phyloP scores from a whole-genome alignment of 2,329 filamentous ascomycete genomes.

The Hirsutella minnesotensis region DNA sequence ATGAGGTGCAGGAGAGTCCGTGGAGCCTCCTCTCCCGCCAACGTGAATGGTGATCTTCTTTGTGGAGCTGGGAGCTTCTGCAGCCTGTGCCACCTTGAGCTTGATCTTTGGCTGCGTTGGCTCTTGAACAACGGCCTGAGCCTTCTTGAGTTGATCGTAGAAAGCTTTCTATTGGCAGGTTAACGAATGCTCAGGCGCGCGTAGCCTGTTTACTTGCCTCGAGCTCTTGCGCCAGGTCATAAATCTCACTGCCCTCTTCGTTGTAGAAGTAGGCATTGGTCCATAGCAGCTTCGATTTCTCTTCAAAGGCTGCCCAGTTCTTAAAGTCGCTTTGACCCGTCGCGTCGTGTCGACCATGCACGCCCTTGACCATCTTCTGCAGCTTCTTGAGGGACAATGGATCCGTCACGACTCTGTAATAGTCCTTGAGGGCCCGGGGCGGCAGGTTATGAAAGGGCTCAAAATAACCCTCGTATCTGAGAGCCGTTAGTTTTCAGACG shows the following conservation, averaged over 20 bases:
- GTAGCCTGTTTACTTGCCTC: slow-evolving; percentile 42
- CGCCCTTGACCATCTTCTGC: slow-evolving; percentile 64
- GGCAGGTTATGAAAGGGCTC: slow-evolving; percentile 71
- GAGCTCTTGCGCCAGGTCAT: slow-evolving; percentile 62
- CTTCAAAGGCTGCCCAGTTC: slow-evolving; percentile 71
- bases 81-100: slow-evolving; percentile 51
- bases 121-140: slow-evolving; percentile 60
- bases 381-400: slow-evolving; percentile 69
- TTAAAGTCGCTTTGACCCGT: slow-evolving; percentile 60
- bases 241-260: slow-evolving; percentile 81
- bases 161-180: slow-evolving; percentile 51
- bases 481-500: slow-evolving; percentile 14
- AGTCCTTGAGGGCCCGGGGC: slow-evolving; percentile 64
- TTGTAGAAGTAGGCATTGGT: slow-evolving; percentile 82
- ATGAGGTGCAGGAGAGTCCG: slow-evolving; percentile 38
- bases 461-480: slow-evolving; percentile 57
- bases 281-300: slow-evolving; percentile 74
- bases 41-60: slow-evolving; percentile 65
- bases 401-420: slow-evolving; percentile 73
- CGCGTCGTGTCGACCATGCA: slow-evolving; percentile 53
- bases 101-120: slow-evolving; percentile 69
- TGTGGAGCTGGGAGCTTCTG: slow-evolving; percentile 30
- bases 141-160: slow-evolving; percentile 54
- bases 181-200: slow-evolving; percentile 2
- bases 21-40: slow-evolving; percentile 43